Evolutionary conservation across 257 asterid genomes (phyloP).

Genomic region (Forsythia suspensa): DNA sequence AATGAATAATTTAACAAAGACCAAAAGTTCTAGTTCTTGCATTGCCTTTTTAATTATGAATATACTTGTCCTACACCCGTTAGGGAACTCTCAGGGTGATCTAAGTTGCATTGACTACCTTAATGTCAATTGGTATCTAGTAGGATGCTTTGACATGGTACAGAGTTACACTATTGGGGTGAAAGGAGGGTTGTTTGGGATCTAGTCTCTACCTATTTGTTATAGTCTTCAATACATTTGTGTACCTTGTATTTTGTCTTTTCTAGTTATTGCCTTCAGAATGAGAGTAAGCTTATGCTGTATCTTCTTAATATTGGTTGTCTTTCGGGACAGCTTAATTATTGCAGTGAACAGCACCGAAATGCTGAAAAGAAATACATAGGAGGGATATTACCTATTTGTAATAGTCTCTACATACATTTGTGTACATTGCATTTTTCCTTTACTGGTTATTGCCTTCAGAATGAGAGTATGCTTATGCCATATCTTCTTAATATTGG

Average conservation of each 20-base stretch:
- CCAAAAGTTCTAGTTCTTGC: not conserved
- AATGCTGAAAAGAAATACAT: not conserved
- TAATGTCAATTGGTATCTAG: not conserved
- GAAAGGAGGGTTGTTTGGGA: not conserved
- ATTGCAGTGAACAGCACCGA: not conserved
- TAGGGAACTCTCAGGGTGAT: not conserved
- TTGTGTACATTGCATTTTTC: not conserved
- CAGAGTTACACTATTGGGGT: not conserved
- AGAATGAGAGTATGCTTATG: not conserved
- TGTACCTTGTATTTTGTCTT: not conserved
- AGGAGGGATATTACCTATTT: too few species aligned
- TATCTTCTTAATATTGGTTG: not conserved
- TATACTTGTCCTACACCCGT: not conserved
- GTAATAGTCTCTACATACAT: too few species aligned
- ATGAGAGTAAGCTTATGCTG: not conserved
- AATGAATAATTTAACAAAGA: not conserved
- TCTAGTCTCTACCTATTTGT: not conserved
- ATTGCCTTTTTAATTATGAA: not conserved
- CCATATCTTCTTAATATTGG: not conserved
- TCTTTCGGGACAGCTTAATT: not conserved
- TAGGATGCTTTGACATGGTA: not conserved
- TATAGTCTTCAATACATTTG: not conserved
- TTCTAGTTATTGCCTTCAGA: not conserved
- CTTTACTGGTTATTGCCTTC: not conserved
- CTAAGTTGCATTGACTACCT: not conserved